Conservation (phyloP, 805 yeast species). For the Cyberlindnera maclurae region DNA sequence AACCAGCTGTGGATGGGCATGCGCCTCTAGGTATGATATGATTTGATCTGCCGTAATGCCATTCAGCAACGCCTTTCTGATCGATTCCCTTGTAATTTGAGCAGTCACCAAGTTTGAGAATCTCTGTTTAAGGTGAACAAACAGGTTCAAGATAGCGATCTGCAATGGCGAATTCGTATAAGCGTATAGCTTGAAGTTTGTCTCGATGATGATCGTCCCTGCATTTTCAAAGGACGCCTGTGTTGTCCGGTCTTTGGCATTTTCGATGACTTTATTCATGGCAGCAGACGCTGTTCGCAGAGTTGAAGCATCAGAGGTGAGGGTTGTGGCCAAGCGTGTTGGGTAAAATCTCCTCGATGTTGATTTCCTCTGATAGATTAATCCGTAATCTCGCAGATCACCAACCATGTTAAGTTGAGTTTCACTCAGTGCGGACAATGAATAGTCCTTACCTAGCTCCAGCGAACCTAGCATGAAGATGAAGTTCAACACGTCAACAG, state of each 20-base stretch:
- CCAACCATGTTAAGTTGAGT: slow-evolving; percentile 84
- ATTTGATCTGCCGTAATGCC: slow-evolving; percentile 96
- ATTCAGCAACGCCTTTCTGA: slow-evolving; percentile 71
- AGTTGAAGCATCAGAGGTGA: slow-evolving; percentile 77
- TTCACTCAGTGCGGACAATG: slow-evolving; percentile 58
- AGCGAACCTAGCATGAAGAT: slow-evolving; percentile 89
- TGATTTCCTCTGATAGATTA: slow-evolving; percentile 64
- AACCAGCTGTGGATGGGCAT: slow-evolving; percentile 91
- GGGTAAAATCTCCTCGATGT: slow-evolving; percentile 72
- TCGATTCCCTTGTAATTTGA: slow-evolving; percentile 85
- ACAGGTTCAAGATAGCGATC: slow-evolving; percentile 83
- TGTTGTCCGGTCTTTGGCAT: slow-evolving; percentile 19
- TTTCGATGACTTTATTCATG: slow-evolving; percentile 56
- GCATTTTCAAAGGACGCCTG: slow-evolving; percentile 22
- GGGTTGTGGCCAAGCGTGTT: slow-evolving; percentile 80
- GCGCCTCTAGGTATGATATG: slow-evolving; percentile 78
- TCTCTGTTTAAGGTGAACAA: slow-evolving; percentile 78
- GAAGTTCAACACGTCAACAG: slow-evolving; percentile 91
- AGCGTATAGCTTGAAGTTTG: slow-evolving; percentile 89
- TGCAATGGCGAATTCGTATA: slow-evolving; percentile 92
- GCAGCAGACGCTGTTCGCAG: slow-evolving; percentile 69
- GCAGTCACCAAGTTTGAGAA: slow-evolving; percentile 93
- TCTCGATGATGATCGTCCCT: slow-evolving; percentile 84
- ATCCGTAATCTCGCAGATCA: slow-evolving; percentile 86
- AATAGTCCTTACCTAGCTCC: slow-evolving; percentile 84